Evolutionary conservation across 306 rosid species (phyloP).

Genomic region (Dalbergia cultrata): DNA sequence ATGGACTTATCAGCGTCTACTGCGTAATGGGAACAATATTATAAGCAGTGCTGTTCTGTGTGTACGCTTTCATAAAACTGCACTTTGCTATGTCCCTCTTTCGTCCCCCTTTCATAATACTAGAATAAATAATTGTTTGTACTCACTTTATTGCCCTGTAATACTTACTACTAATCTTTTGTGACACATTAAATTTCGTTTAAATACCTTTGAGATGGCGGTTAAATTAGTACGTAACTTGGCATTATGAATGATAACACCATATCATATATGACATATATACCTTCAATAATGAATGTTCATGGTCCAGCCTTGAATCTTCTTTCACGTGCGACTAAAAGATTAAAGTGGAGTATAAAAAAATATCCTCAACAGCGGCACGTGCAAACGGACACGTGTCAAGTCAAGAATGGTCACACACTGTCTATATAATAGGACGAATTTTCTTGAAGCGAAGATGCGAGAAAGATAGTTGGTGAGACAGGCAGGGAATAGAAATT

Average conservation of each 20-base stretch:
- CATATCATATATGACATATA: too few species aligned
- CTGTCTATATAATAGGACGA: not conserved
- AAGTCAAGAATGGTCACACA: not conserved
- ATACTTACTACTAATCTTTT: not conserved
- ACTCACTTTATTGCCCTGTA: not conserved
- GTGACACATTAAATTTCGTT: not conserved
- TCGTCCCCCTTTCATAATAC: slow-evolving; percentile 8
- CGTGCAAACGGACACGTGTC: slow-evolving; percentile 6
- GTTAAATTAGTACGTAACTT: not conserved
- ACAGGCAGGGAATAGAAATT: not conserved
- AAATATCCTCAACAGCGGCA: not conserved
- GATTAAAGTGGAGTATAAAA: not conserved
- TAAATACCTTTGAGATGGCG: not conserved
- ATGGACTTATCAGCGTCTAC: slow-evolving; percentile 43
- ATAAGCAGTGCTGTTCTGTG: slow-evolving; percentile 49
- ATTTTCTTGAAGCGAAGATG: not conserved
- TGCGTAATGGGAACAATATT: slow-evolving; percentile 45
- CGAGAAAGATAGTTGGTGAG: not conserved
- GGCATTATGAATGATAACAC: not conserved
- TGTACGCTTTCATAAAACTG: slow-evolving; percentile 52
- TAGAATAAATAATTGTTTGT: slow-evolving; percentile 32
- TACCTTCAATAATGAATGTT: too few species aligned
- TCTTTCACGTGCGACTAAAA: not conserved
- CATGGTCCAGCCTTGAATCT: not conserved
- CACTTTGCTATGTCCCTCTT: slow-evolving; percentile 35